Conservation (phyloP, 2,329 filamentous ascomycete genomes). For the Botrytis cinerea region DNA sequence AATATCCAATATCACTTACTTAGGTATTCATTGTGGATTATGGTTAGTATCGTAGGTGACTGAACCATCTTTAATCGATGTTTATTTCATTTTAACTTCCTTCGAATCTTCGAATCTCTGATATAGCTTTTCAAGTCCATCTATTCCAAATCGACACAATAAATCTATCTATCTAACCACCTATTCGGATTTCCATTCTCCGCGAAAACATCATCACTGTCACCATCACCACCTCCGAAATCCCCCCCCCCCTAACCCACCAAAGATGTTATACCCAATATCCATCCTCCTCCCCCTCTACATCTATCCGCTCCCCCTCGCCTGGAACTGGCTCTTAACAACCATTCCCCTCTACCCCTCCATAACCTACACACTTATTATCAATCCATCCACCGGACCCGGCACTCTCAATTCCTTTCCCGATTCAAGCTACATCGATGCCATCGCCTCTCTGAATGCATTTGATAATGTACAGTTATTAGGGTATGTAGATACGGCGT, state of each 20-base stretch:
- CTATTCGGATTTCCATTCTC: too few relatives aligned
- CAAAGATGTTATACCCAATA: background rate
- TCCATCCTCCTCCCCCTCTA: slow-evolving; percentile 16
- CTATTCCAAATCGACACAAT: background rate
- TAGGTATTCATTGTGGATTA: background rate
- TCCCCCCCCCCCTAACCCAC: too few relatives aligned
- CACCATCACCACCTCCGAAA: background rate
- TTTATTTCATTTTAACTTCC: background rate
- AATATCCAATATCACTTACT: background rate
- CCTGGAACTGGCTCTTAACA: slow-evolving; percentile 6
- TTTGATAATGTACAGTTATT: background rate
- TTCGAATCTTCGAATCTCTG: background rate
- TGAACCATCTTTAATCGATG: background rate
- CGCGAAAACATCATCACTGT: background rate
- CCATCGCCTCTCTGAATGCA: background rate
- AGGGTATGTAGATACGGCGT: background rate
- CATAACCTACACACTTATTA: background rate
- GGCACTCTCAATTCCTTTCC: background rate
- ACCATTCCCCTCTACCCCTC: background rate
- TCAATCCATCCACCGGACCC: slow-evolving; percentile 3
- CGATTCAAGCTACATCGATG: background rate
- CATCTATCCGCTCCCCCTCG: background rate
- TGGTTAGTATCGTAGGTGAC: background rate
- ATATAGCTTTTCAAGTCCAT: background rate
- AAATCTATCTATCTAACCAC: background rate